These are phyloP conservation scores for Gentiana macrophylla DNA, from an alignment of 257 asterid genomes.

Conservation along the genomic window DNA sequence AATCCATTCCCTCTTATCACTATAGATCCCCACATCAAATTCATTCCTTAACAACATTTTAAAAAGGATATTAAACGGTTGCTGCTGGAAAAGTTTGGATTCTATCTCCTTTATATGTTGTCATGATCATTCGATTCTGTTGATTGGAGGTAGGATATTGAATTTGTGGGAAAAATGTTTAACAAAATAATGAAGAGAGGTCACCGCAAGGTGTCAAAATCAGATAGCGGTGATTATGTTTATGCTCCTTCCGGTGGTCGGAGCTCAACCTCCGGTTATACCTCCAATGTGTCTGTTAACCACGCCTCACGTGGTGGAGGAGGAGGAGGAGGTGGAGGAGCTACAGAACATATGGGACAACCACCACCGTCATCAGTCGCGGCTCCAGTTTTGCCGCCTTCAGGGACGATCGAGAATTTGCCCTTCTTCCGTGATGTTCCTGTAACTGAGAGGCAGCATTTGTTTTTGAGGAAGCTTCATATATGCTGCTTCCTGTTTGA, in stretches of 20 bases:
- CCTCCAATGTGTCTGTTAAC: slow-evolving; percentile 38
- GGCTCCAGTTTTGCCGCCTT: slow-evolving; percentile 19
- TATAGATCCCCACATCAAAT: slow-evolving; percentile 6
- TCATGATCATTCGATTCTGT: too few relatives aligned
- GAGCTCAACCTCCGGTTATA: slow-evolving; percentile 30
- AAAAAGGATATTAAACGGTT: too few relatives aligned
- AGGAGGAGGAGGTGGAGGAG: slow-evolving; percentile 1
- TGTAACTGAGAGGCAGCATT: slow-evolving; percentile 45
- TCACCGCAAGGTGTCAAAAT: slow-evolving; percentile 32
- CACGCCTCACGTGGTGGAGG: slow-evolving; percentile 30
- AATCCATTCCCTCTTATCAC: background rate
- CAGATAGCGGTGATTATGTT: slow-evolving; percentile 23
- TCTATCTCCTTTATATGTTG: background rate
- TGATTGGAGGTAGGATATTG: slow-evolving; percentile 23
- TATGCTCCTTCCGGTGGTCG: slow-evolving; percentile 19
- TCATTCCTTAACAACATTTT: slow-evolving; percentile 2
- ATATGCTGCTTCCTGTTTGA: slow-evolving; percentile 51
- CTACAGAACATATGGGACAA: slow-evolving; percentile 13
- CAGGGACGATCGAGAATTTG: slow-evolving; percentile 38
- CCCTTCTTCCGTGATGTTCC: slow-evolving; percentile 58
- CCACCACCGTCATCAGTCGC: slow-evolving; percentile 7
- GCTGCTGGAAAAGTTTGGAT: background rate
- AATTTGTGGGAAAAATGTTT: slow-evolving; percentile 21
- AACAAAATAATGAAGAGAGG: slow-evolving; percentile 38
- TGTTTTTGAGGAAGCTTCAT: slow-evolving; percentile 49